phyloP scores from a whole-genome alignment of 441 rosid species.

The Capsella rubella region DNA sequence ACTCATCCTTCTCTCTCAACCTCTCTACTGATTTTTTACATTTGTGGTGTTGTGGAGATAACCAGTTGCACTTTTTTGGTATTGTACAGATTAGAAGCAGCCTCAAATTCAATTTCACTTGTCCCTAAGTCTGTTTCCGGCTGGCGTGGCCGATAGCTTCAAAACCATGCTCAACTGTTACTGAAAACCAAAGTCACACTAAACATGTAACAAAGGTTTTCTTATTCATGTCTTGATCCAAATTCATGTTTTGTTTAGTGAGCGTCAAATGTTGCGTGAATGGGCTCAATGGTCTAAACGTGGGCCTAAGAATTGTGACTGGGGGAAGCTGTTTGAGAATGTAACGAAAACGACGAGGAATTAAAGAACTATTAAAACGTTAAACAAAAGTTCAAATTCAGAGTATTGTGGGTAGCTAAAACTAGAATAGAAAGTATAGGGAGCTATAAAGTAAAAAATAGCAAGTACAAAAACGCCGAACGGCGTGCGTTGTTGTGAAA shows the following conservation, averaged over 20 bases:
- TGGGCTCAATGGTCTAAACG: conserved; percentile 14
- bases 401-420: neutral
- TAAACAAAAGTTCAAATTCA: neutral
- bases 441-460: conserved; percentile 12
- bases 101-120: conserved; percentile 70
- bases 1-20: conserved; percentile 1
- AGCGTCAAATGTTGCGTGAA: neutral
- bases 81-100: conserved; percentile 74
- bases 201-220: neutral
- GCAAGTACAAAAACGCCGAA: conserved; percentile 35
- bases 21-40: neutral
- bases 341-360: neutral
- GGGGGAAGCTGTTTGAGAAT: neutral
- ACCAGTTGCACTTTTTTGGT: conserved; percentile 5
- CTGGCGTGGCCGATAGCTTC: conserved; percentile 69
- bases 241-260: neutral
- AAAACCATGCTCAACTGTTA: conserved; percentile 1
- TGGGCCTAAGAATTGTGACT: conserved; percentile 20
- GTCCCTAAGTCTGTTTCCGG: conserved; percentile 82
- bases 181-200: neutral
- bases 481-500: conserved; percentile 41
- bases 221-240: neutral
- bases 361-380: conserved; percentile 17
- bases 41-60: conserved; percentile 4
- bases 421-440: conserved; percentile 23